These are phyloP conservation scores for Solanum clarkiae DNA, from an alignment of 257 asterid genomes.

Conservation along the genomic window DNA sequence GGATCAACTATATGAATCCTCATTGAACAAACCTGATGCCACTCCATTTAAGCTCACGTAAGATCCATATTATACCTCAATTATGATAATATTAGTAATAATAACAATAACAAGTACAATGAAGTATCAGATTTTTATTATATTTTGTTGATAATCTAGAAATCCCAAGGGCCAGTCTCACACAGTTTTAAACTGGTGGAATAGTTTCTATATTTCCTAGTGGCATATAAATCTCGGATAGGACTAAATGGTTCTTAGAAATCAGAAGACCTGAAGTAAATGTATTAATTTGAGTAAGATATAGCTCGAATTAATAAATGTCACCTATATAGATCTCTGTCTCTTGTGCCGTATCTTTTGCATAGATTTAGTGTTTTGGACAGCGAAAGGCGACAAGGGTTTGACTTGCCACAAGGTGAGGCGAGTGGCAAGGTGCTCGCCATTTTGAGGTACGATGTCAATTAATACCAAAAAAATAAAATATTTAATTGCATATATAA, in stretches of 20 bases:
- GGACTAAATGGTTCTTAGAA: neutral
- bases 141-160: neutral
- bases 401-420: no score
- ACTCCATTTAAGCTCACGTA: neutral
- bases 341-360: neutral
- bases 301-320: neutral
- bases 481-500: no score
- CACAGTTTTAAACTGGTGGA: neutral
- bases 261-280: neutral
- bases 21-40: neutral
- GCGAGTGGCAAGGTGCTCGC: no score
- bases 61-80: neutral
- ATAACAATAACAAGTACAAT: no score
- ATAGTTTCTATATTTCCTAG: neutral
- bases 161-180: neutral
- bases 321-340: neutral
- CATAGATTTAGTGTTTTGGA: no score
- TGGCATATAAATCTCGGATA: neutral
- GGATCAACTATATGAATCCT: neutral
- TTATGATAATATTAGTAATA: neutral
- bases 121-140: neutral
- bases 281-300: neutral
- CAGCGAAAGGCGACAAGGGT: no score
- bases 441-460: no score
- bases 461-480: no score